Evolutionary conservation across 148 eudicot species (phyloP), one percentile per base, ranked within the genome.

Genomic region (Persicaria maculosa): DNA sequence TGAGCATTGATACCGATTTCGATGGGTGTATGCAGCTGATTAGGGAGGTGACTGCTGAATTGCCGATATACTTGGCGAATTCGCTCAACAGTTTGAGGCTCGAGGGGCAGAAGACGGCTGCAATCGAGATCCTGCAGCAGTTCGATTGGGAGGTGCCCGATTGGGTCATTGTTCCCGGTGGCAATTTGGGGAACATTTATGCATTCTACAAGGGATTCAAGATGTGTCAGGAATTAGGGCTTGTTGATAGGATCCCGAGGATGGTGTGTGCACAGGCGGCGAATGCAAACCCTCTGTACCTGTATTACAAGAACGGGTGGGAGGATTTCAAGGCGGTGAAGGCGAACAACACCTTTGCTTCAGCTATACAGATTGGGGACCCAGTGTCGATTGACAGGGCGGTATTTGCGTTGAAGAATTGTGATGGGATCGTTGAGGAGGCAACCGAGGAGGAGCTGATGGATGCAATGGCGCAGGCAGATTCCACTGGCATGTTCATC

Each of bases 401-500:
- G 10, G 97, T 94, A 10, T 88, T 77, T 65, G 96, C 98, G 1
- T 75, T 94, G 77, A 67, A 88, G 79, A 87, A 87, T 4, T 89
- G 79, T 0, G 77, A 91, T 72, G 98, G 98, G 14, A 94, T 94
- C 74, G 97, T 94, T 3, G 98, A 94, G 85, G 98, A 94, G 68
- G 98, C 98, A 0, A 94, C 95, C 0, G 98, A 94, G 84, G 98
- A 91, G 74, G 98, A 94, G 75, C 71, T 94, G 78, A 94, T 94
- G 98, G 97, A 94, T 81, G 96, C 97, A 3, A 91, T 88, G 97
- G 98, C 97, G 20, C 91, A 89, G 48, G 98, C 98, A 0, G 98
- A 94, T 74, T 94, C 97, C 0, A 91, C 98, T 1, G 98, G 98
- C 68, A 94, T 94, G 98, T 94, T 94, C 74, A 90, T 91, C 2